phyloP scores from a whole-genome alignment of 345 rosid species.

The Sisymbrium irio region DNA sequence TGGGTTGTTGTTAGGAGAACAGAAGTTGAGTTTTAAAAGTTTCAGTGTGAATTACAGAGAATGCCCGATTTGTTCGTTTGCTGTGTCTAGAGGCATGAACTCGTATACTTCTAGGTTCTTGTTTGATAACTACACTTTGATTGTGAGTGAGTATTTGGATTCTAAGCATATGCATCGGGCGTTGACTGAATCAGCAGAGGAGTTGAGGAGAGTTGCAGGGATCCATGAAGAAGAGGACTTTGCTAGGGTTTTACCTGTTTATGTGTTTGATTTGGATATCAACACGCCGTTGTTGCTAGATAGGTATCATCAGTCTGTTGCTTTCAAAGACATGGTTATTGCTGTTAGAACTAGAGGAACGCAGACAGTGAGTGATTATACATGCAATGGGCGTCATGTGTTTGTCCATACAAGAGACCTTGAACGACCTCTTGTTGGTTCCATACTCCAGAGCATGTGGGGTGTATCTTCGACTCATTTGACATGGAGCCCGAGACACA shows the following conservation, averaged over 20 bases:
- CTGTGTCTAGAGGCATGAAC: conserved; percentile 69
- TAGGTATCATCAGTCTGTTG: conserved; percentile 84
- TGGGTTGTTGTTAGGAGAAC: conserved; percentile 77
- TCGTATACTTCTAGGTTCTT: conserved; percentile 94
- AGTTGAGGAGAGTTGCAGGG: conserved; percentile 70
- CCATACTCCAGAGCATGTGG: conserved; percentile 98
- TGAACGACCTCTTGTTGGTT: conserved; percentile 85
- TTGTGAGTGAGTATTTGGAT: conserved; percentile 94
- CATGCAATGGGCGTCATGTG: conserved; percentile 88
- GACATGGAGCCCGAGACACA: conserved; percentile 82
- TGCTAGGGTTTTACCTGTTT: conserved; percentile 82
- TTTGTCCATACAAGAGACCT: conserved; percentile 80
- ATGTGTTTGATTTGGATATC: conserved; percentile 86
- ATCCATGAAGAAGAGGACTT: conserved; percentile 75
- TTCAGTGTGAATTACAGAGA: conserved; percentile 57
- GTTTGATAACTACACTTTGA: conserved; percentile 93
- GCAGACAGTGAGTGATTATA: conserved; percentile 92
- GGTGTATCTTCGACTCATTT: conserved; percentile 94
- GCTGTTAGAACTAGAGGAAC: conserved; percentile 86
- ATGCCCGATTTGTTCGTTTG: conserved; percentile 82
- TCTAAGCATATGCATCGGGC: conserved; percentile 88
- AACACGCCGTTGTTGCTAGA: conserved; percentile 67
- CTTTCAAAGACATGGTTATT: conserved; percentile 90
- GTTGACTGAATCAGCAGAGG: conserved; percentile 74
- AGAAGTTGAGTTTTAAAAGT: conserved; percentile 60